These are phyloP conservation scores for Ophiosphaerella herpotricha DNA, from an alignment of 2,329 filamentous ascomycete species.

Conservation along the genomic window DNA sequence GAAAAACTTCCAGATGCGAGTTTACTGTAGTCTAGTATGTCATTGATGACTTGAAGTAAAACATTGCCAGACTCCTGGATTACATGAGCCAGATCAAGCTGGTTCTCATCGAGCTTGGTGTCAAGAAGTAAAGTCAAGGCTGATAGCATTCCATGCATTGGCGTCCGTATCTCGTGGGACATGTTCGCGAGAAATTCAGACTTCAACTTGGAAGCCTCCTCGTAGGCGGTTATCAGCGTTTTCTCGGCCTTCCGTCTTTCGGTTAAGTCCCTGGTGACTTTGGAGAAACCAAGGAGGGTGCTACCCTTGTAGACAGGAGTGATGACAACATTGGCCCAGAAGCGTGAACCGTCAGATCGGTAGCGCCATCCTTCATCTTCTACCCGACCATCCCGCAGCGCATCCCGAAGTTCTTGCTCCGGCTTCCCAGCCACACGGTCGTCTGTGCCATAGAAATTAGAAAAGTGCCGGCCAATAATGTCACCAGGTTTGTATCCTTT, in stretches of 20 bases:
- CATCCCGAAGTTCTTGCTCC: slow-evolving; percentile 56
- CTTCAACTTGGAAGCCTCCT: slow-evolving; percentile 67
- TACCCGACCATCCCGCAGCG: slow-evolving; percentile 59
- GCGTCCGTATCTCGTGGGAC: slow-evolving; percentile 67
- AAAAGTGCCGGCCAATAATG: slow-evolving; percentile 64
- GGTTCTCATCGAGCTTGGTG: slow-evolving; percentile 57
- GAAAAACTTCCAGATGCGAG: slow-evolving; percentile 64
- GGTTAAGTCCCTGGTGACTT: slow-evolving; percentile 63
- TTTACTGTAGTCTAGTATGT: slow-evolving; percentile 70
- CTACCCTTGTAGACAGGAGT: slow-evolving; percentile 60
- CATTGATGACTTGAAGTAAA: slow-evolving; percentile 66
- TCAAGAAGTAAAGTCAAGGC: slow-evolving; percentile 63
- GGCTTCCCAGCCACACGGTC: slow-evolving; percentile 58
- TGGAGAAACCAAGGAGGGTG: slow-evolving; percentile 61
- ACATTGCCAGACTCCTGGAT: slow-evolving; percentile 65
- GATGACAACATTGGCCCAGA: slow-evolving; percentile 66
- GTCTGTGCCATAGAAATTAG: slow-evolving; percentile 59
- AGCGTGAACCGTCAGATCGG: slow-evolving; percentile 61
- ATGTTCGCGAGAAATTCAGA: slow-evolving; percentile 67
- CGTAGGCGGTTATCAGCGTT: slow-evolving; percentile 61
- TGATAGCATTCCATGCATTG: slow-evolving; percentile 65
- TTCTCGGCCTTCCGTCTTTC: slow-evolving; percentile 61
- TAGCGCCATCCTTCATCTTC: slow-evolving; percentile 66
- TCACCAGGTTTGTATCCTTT: slow-evolving; percentile 61
- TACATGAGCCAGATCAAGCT: slow-evolving; percentile 61